These are phyloP conservation scores for Linnemannia hyalina DNA, from an alignment of 192 early-diverging fungal genomes.

Conservation along the genomic window DNA sequence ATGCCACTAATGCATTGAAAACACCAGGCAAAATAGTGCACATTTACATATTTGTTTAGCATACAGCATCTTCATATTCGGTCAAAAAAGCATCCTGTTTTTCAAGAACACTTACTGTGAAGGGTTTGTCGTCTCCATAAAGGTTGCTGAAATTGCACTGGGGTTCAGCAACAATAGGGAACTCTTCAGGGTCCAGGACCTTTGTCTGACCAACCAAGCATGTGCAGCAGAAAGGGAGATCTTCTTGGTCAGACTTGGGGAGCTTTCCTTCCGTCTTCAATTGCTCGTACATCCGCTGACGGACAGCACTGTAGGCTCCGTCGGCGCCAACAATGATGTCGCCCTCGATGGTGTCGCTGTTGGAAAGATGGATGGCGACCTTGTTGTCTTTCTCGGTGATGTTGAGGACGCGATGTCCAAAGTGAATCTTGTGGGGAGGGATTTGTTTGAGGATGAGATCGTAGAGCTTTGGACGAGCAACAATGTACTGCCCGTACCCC, in stretches of 20 bases:
- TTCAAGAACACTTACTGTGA: neutral
- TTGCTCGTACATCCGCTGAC: neutral
- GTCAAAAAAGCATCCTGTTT: neutral
- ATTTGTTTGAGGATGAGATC: neutral
- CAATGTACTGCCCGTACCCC: neutral
- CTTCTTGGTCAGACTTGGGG: neutral
- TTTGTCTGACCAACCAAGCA: neutral
- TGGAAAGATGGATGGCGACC: neutral
- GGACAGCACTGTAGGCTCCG: slow-evolving; percentile 8
- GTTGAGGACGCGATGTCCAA: neutral
- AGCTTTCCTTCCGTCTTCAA: neutral
- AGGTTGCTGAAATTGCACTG: neutral
- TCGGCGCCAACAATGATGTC: slow-evolving; percentile 13
- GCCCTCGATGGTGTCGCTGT: neutral
- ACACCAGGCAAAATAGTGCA: neutral
- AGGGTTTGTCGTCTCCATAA: neutral
- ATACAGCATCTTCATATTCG: neutral
- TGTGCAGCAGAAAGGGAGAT: neutral
- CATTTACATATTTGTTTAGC: neutral
- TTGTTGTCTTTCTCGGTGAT: neutral
- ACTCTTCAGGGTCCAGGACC: neutral
- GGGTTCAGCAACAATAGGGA: neutral
- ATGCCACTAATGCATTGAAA: neutral
- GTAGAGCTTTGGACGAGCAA: neutral
- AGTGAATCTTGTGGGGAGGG: neutral